Evolutionary conservation across 345 rosid genomes (phyloP).

Genomic region (Iberis pinnata): DNA sequence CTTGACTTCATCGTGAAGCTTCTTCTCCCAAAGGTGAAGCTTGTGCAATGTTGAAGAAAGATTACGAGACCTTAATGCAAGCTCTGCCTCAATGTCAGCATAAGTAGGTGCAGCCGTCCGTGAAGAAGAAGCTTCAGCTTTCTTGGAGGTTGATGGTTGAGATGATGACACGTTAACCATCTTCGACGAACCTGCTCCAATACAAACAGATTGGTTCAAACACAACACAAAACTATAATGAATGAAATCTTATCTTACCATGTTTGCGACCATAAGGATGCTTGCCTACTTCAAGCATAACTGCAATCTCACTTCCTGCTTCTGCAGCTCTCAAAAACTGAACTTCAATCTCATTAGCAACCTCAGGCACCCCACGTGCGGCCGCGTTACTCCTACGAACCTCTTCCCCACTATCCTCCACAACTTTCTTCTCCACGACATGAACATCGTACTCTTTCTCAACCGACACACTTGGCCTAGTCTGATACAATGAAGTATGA

Average conservation of each 20-base stretch:
- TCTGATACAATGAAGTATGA: conserved; percentile 26
- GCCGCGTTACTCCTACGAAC: conserved; percentile 19
- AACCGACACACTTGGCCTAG: conserved; percentile 33
- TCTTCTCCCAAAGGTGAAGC: conserved; percentile 92
- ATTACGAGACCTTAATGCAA: conserved; percentile 55
- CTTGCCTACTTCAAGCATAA: conserved; percentile 88
- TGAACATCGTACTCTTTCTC: conserved; percentile 64
- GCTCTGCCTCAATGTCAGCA: conserved; percentile 60
- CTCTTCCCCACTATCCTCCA: conserved; percentile 39
- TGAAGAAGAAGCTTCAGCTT: conserved; percentile 35
- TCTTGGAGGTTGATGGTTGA: conserved; percentile 46
- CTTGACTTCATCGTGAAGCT: conserved; percentile 84
- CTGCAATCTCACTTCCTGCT: conserved; percentile 70
- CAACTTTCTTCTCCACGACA: conserved; percentile 80
- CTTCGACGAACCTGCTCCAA: conserved; percentile 46
- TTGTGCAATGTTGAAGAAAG: conserved; percentile 88
- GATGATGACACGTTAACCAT: conserved; percentile 60
- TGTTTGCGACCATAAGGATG: conserved; percentile 69
- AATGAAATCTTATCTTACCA: conserved; percentile 48
- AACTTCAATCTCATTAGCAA: conserved; percentile 54
- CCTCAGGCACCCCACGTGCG: conserved; percentile 40
- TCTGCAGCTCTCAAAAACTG: conserved; percentile 80
- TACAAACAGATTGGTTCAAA: no score
- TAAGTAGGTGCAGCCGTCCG: conserved; percentile 30
- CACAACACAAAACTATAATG: conserved; percentile 5